phyloP scores from a whole-genome alignment of 2,329 filamentous ascomycete species.

The Geosmithia flava region DNA sequence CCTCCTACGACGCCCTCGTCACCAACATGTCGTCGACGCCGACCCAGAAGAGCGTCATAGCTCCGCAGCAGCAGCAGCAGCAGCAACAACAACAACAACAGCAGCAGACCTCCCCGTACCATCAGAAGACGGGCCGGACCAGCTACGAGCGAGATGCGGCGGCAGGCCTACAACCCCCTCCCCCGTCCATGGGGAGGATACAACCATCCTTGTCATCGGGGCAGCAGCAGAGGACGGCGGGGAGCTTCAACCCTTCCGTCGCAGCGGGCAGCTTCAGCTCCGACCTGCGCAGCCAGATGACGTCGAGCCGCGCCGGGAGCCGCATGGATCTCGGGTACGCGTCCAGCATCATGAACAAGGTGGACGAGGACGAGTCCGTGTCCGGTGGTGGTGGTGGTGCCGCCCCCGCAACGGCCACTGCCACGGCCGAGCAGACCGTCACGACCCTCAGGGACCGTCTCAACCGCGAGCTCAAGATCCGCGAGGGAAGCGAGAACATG shows the following conservation, averaged over 20 bases:
- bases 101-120: conserved; percentile 19
- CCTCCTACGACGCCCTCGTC: conserved; percentile 9
- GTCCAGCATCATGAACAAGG: conserved; percentile 35
- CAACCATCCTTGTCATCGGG: background rate
- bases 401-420: background rate
- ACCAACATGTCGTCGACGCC: conserved; percentile 17
- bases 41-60: conserved; percentile 15
- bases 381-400: conserved; percentile 9
- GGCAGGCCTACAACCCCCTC: conserved; percentile 2
- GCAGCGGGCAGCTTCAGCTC: conserved; percentile 81
- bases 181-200: conserved; percentile 39
- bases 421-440: conserved; percentile 57
- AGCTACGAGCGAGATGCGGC: conserved; percentile 42
- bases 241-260: conserved; percentile 56
- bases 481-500: conserved; percentile 94
- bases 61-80: conserved; percentile 13
- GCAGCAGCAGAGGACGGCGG: conserved; percentile 1
- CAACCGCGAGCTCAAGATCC: conserved; percentile 95
- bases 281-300: conserved; percentile 64
- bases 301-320: conserved; percentile 20
- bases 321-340: conserved; percentile 22
- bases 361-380: conserved; percentile 49
- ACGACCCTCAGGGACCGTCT: conserved; percentile 69
- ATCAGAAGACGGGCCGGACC: conserved; percentile 18
- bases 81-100: too few species aligned